Conservation (phyloP, 2,329 filamentous ascomycete species). For the Stylonectria norvegica region DNA sequence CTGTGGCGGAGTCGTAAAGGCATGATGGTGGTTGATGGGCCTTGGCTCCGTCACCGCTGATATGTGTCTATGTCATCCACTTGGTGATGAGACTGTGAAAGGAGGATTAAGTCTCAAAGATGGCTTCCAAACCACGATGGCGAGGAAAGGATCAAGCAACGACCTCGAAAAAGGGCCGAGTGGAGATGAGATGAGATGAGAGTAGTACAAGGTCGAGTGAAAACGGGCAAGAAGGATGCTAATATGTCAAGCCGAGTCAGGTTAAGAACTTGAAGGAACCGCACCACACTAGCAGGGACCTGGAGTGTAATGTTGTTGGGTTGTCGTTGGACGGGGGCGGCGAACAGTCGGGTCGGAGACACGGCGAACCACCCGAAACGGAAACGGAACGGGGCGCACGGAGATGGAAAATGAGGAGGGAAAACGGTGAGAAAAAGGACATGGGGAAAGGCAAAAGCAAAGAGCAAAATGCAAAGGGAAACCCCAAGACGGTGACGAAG, state of each 20-base stretch:
- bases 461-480: not conserved
- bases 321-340: not conserved
- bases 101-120: too few species aligned
- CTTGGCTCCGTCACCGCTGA: not conserved
- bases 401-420: too few species aligned
- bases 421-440: too few species aligned
- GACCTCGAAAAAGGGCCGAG: not conserved
- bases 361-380: too few species aligned
- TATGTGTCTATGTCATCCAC: slow-evolving; percentile 13
- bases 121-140: too few species aligned
- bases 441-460: not conserved
- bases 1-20: slow-evolving; percentile 34
- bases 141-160: too few species aligned
- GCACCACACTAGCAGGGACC: not conserved
- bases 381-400: not conserved
- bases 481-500: not conserved
- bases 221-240: too few species aligned
- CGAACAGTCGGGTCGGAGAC: too few species aligned
- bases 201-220: not conserved
- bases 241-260: not conserved
- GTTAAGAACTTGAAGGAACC: slow-evolving; percentile 4
- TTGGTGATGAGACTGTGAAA: slow-evolving; percentile 15
- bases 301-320: not conserved
- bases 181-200: not conserved
- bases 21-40: slow-evolving; percentile 21